Conservation (phyloP, 1,284 basidiomycete species). For the Ustilago trichophora region DNA sequence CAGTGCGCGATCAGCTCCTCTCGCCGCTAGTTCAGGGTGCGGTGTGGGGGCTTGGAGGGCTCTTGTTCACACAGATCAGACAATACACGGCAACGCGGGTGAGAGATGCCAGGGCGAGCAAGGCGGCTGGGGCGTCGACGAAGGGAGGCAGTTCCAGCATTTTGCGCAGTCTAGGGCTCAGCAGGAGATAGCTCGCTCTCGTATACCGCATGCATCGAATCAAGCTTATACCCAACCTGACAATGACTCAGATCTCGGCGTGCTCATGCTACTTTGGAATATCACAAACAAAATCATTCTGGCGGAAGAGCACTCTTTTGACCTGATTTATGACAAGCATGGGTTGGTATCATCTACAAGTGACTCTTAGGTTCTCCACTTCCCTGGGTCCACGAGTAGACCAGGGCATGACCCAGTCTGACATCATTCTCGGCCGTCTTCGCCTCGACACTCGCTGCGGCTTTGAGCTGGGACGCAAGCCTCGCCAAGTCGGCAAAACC, state of each 20-base stretch:
- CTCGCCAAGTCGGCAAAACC: slow-evolving; percentile 30
- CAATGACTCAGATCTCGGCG: too few species aligned
- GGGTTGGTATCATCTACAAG: too few species aligned
- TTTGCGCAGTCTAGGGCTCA: slow-evolving; percentile 17
- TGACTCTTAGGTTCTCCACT: slow-evolving; percentile 3
- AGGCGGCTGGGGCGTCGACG: not conserved
- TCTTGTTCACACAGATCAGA: slow-evolving; percentile 39
- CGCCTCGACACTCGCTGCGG: slow-evolving; percentile 4
- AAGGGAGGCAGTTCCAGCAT: slow-evolving; percentile 1
- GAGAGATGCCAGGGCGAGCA: not conserved
- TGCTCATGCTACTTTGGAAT: not conserved
- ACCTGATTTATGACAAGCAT: too few species aligned
- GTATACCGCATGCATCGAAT: too few species aligned
- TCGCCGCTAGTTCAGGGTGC: slow-evolving; percentile 58
- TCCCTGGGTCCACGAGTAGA: slow-evolving; percentile 28
- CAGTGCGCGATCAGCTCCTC: slow-evolving; percentile 56
- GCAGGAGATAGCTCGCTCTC: slow-evolving; percentile 15
- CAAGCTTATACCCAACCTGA: slow-evolving; percentile 18
- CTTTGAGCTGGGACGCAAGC: slow-evolving; percentile 25
- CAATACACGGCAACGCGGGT: slow-evolving; percentile 24
- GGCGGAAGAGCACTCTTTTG: too few species aligned
- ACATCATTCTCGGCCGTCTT: slow-evolving; percentile 10
- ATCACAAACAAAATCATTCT: not conserved
- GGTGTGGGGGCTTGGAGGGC: slow-evolving; percentile 50
- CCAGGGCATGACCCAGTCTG: slow-evolving; percentile 20